phyloP scores from a whole-genome alignment of 805 yeast species.

The Hermanozyma aechmeae region DNA sequence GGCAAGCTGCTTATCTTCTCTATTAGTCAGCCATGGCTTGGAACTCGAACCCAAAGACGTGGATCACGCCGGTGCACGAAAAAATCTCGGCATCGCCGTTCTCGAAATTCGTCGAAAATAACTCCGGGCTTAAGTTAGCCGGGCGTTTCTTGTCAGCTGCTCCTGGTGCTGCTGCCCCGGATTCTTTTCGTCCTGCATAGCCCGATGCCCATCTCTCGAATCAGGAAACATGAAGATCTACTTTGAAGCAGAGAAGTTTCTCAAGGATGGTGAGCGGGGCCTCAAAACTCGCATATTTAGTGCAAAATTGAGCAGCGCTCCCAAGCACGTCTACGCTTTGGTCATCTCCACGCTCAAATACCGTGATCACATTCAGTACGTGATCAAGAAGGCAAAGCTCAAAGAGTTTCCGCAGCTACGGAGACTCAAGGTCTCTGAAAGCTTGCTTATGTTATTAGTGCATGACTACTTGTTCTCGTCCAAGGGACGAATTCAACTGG shows the following conservation, averaged over 20 bases:
- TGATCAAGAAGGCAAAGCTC: conserved; percentile 63
- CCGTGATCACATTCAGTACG: conserved; percentile 49
- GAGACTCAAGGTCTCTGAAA: conserved; percentile 36
- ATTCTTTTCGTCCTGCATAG: too few species aligned
- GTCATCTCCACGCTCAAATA: conserved; percentile 71
- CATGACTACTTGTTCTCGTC: conserved; percentile 75
- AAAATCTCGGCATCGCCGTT: too few species aligned
- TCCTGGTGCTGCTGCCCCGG: too few species aligned
- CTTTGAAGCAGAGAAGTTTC: conserved; percentile 33
- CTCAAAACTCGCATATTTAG: conserved; percentile 30
- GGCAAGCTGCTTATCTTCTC: too few species aligned
- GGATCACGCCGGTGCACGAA: too few species aligned
- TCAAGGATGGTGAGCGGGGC: conserved; percentile 16
- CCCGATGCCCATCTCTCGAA: too few species aligned
- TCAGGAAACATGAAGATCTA: conserved; percentile 37
- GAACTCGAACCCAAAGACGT: too few species aligned
- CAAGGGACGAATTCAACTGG: conserved; percentile 78
- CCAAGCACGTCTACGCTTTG: conserved; percentile 81
- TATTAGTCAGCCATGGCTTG: too few species aligned
- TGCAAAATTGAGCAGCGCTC: conserved; percentile 37
- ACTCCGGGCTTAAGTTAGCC: too few species aligned
- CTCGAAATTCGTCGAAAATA: too few species aligned
- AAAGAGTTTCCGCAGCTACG: conserved; percentile 36
- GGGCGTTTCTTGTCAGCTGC: too few species aligned
- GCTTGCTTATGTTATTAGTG: conserved; percentile 53